Evolutionary conservation across 1,284 basidiomycete genomes (phyloP), one percentile per base, ranked within the genome.

Genomic region (Puccinia coronata): DNA sequence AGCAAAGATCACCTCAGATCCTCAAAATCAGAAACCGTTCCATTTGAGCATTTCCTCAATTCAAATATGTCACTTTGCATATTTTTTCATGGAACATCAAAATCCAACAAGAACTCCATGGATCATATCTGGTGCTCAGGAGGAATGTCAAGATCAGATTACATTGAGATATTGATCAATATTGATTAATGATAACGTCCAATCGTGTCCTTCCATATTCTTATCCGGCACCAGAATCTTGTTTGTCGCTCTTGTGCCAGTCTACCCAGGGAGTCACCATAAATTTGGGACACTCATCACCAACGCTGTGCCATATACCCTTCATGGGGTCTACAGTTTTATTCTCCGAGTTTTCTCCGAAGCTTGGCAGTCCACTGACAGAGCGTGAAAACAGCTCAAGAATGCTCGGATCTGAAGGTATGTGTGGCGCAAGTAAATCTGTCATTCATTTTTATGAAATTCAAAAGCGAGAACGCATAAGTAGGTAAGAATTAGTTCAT

Each of bases 341-440:
- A 51, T 25, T 8, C n/a, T 61, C 53, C 25, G n/a, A 51, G 16
- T 31, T 28, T 41, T 18, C 34, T 12, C 51, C n/a, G 11, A 39
- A 14, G 34, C 25, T 34, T 34, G 41, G 31, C 31, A 67, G 65
- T 41, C 71, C 69, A 41, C 69, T 73, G n/a, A 72, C 59, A n/a
- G 70, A 65, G 25, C 79, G 55, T 51, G 71, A 59, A 81, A 81
- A 81, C 23, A 81, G 71, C 49, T 81, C 79, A 49, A 81, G 57
- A 31, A 81, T 41, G 59, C 73, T 81, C 12, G 71, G 57, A 63
- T 69, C 51, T 11, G 70, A 28, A 1, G 79, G 79, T 1, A 81
- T 23, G 69, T 81, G 43, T 34, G 70, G 70, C 16, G n/a, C 59
- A 31, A 81, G 59, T 49, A 81, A 74, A 47, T 81, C 79, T 81